Base-by-base conservation (phyloP, 2,329 filamentous ascomycete genomes). In the Fusarium sp. region DNA sequence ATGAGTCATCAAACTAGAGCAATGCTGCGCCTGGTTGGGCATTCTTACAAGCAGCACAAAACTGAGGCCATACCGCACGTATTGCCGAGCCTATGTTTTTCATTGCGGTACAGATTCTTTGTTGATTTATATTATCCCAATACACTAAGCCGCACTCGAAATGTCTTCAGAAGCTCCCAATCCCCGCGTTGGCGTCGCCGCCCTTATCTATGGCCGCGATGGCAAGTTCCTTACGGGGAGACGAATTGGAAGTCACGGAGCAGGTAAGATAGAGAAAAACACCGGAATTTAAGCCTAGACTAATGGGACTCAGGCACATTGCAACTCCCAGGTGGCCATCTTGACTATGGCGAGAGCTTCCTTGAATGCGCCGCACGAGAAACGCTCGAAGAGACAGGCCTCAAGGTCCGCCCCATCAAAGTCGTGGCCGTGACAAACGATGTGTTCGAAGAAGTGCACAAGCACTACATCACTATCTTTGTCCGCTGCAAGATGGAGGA, bases 401-500 rank as follows among this genome's bases (percentile, higher is more conserved):
- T 94, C 1, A 72, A 78, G 0, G 82, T 94, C 2, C 81, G 77
- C 2, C 82, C 85, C 8, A 49, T 87, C 36, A 82, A 81, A 45
- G 84, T 91, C 39, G 68, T 90, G 1, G 87, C 85, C 0, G 85
- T 88, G 1, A 93, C 90, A 7, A 93, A 94, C 74, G 88, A 90
- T 71, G 75, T 92, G 1, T 92, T 94, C 75, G 73, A 78, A 2
- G 74, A 75, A 0, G 84, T 86, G n/a, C 79, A 78, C 0, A 92
- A 90, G 77, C 92, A 95, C 75, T 95, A 95, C 74, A 83, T 94
- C 51, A 95, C 92, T 0, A 77, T 94, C 4, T 94, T 92, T 69
- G 86, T 93, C 65, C 80, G 81, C 1, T 88, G 87, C 42, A 79
- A 78, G 44, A 80, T 87, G 69, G 74, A 79, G 0, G 83, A 88